Evolutionary conservation across 306 rosid genomes (phyloP).

Genomic region (Gillenia trifoliata): DNA sequence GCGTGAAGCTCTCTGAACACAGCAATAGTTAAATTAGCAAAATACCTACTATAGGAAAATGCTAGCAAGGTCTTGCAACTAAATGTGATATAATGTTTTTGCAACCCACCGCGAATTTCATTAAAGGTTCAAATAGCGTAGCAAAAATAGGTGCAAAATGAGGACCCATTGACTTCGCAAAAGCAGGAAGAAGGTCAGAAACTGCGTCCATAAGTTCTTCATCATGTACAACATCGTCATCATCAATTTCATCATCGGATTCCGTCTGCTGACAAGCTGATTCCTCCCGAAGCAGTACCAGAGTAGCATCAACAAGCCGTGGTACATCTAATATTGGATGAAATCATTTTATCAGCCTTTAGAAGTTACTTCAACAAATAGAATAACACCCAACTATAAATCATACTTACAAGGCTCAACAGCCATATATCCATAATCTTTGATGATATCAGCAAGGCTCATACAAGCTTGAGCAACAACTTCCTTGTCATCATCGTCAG

Average conservation of each 20-base stretch:
- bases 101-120: conserved; percentile 82
- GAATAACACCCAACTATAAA: conserved; percentile 8
- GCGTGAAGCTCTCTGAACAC: conserved; percentile 77
- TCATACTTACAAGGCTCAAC: conserved; percentile 76
- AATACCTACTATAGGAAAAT: not conserved
- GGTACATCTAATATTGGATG: conserved; percentile 47
- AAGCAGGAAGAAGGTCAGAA: conserved; percentile 93
- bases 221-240: conserved; percentile 70
- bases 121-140: conserved; percentile 74
- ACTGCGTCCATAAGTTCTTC: conserved; percentile 98
- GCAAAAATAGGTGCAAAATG: conserved; percentile 88
- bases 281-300: conserved; percentile 67
- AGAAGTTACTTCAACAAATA: conserved; percentile 19
- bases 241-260: conserved; percentile 82
- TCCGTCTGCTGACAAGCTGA: conserved; percentile 82
- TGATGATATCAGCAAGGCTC: conserved; percentile 72
- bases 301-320: conserved; percentile 75
- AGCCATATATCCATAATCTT: conserved; percentile 76
- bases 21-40: conserved; percentile 25
- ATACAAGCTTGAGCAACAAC: conserved; percentile 95
- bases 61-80: conserved; percentile 7
- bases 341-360: conserved; percentile 19
- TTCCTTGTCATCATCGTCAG: conserved; percentile 94
- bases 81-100: not conserved
- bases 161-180: conserved; percentile 93